Percentiles rank a stretch among this genome's conserved stretches.
These are phyloP conservation scores for Sporothrix globosa DNA, from an alignment of 2,329 filamentous ascomycete species.

Conservation along the genomic window DNA sequence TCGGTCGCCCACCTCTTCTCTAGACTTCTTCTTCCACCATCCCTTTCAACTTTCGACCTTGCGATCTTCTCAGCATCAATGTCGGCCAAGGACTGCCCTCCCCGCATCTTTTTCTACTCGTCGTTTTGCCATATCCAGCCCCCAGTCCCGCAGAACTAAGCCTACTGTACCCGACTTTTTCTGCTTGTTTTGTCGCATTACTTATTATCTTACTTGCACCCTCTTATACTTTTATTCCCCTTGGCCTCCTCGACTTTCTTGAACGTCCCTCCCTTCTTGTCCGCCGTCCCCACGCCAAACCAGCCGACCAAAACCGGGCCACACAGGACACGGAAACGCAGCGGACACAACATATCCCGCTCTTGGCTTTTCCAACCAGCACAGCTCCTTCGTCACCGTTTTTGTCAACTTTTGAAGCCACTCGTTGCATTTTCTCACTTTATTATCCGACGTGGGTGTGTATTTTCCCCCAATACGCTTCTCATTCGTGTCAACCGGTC, in stretches of 20 bases:
- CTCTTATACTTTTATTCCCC: slow-evolving; percentile 21
- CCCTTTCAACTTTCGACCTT: neutral
- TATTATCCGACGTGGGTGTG: neutral
- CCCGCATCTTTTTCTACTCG: slow-evolving; percentile 26
- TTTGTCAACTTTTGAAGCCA: slow-evolving; percentile 10
- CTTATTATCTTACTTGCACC: neutral
- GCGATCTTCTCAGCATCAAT: neutral
- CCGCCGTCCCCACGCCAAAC: neutral
- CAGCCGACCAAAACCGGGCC: neutral
- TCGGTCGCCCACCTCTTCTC: neutral
- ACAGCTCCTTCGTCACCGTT: neutral
- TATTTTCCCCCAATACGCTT: neutral
- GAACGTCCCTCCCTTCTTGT: neutral
- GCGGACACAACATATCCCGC: slow-evolving; percentile 8
- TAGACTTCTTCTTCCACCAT: neutral
- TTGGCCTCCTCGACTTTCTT: neutral
- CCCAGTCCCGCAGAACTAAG: slow-evolving; percentile 17
- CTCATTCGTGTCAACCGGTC: neutral
- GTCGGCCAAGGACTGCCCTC: neutral
- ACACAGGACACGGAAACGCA: neutral
- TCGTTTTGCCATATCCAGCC: slow-evolving; percentile 15
- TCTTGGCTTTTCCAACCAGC: neutral
- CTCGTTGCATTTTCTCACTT: neutral
- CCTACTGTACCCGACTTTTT: slow-evolving; percentile 22
- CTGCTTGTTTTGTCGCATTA: slow-evolving; percentile 11